Conservation (phyloP, 805 yeast species). For the Yarrowia yakushimensis region DNA sequence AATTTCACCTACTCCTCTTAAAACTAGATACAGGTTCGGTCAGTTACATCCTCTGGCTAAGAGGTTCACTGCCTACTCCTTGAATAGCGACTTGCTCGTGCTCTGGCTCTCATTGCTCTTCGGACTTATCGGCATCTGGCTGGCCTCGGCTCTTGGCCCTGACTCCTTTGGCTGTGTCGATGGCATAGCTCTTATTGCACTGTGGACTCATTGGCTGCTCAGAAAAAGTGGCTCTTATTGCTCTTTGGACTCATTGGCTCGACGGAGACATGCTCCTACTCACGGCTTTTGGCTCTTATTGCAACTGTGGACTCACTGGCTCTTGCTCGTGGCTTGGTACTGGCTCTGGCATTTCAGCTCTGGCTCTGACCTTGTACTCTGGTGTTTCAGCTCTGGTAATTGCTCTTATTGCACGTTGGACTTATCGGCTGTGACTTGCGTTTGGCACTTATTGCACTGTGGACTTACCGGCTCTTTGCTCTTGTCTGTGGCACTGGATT, state of each 20-base stretch:
- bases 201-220: neutral
- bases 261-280: no score
- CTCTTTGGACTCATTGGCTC: neutral
- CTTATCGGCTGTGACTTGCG: neutral
- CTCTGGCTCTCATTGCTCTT: neutral
- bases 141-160: neutral
- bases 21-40: neutral
- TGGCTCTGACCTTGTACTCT: no score
- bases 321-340: neutral
- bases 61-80: slow-evolving; percentile 1
- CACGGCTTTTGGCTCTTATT: neutral
- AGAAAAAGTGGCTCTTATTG: neutral
- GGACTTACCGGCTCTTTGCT: neutral
- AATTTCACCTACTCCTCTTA: neutral
- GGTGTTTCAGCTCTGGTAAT: no score
- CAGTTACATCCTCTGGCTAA: neutral
- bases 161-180: neutral
- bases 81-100: neutral
- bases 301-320: neutral
- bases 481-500: neutral
- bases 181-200: neutral
- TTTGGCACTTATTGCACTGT: neutral
- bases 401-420: neutral
- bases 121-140: neutral
- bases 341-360: neutral